phyloP scores from a whole-genome alignment of 495 filamentous ascomycete genomes.

The Tetracladium setigerum region DNA sequence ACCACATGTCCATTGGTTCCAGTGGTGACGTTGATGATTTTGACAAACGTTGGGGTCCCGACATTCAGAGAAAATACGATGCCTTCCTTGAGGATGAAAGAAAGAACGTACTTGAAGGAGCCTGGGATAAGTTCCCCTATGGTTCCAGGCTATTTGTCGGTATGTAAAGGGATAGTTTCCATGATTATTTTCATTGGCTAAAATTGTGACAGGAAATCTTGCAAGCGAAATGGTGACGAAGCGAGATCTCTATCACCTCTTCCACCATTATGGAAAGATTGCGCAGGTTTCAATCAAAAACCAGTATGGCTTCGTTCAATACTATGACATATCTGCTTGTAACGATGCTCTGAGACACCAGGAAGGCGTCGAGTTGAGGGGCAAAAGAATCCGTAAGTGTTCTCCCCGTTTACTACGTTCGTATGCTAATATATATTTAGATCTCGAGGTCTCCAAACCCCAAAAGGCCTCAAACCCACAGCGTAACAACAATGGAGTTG shows the following conservation, averaged over 20 bases:
- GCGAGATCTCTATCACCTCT: conserved; percentile 84
- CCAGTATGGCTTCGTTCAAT: conserved; percentile 96
- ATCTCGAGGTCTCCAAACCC: conserved; percentile 87
- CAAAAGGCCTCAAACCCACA: conserved; percentile 57
- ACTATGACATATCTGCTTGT: conserved; percentile 67
- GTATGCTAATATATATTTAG: conserved; percentile 33
- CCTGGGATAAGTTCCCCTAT: conserved; percentile 88
- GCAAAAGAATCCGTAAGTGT: conserved; percentile 84
- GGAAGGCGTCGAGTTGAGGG: conserved; percentile 70
- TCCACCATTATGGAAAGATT: conserved; percentile 76
- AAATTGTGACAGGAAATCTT: conserved; percentile 64
- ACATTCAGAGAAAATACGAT: conserved; percentile 70
- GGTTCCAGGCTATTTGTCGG: conserved; percentile 88
- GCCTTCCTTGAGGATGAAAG: conserved; percentile 75
- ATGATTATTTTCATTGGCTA: background rate
- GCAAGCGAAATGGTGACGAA: conserved; percentile 91
- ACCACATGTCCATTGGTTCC: conserved; percentile 8
- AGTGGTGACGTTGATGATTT: conserved; percentile 10
- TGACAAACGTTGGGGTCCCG: conserved; percentile 43
- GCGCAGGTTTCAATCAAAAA: conserved; percentile 96
- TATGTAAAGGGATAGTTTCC: conserved; percentile 37
- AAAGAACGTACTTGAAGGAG: conserved; percentile 74
- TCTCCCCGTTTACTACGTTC: background rate
- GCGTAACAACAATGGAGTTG: conserved; percentile 30
- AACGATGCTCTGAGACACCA: conserved; percentile 63